Percentiles rank a stretch among this genome's conserved stretches.
Evolutionary conservation across 768 basidiomycete species (phyloP).

Genomic region (Guyanaporus albipodus): DNA sequence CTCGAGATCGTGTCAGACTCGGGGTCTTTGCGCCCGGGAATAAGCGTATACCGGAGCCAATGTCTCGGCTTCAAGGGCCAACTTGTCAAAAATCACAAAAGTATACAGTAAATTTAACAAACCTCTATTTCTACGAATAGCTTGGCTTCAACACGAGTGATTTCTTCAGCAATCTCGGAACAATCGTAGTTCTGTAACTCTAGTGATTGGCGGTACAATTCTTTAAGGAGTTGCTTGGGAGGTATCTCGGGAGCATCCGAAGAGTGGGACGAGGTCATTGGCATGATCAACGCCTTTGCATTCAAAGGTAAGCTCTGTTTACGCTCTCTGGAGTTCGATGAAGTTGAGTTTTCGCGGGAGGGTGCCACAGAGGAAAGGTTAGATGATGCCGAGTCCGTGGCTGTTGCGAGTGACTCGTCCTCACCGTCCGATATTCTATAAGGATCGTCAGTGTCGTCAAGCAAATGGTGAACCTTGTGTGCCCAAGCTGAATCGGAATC

Average conservation of each 20-base stretch:
- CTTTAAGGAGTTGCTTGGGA: constrained; percentile 58
- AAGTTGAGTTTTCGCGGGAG: constrained; percentile 22
- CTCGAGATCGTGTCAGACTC: constrained; percentile 66
- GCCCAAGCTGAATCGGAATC: constrained; percentile 76
- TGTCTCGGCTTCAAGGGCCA: constrained; percentile 66
- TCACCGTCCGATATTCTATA: constrained; percentile 56
- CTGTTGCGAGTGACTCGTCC: constrained; percentile 32
- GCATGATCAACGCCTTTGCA: constrained; percentile 41
- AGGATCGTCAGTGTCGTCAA: constrained; percentile 61
- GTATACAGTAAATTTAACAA: not conserved
- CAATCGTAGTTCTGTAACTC: constrained; percentile 56
- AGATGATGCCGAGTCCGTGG: constrained; percentile 31
- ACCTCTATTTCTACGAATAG: constrained; percentile 74
- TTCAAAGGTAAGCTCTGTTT: constrained; percentile 65
- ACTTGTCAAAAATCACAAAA: not conserved
- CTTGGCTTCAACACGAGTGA: constrained; percentile 68
- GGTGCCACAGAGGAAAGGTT: constrained; percentile 20
- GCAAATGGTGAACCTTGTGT: constrained; percentile 54
- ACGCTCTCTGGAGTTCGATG: constrained; percentile 47
- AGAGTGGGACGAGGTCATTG: constrained; percentile 25
- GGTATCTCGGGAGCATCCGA: constrained; percentile 38
- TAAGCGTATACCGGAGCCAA: constrained; percentile 78
- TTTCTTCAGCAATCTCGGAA: constrained; percentile 76
- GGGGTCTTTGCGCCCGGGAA: constrained; percentile 59
- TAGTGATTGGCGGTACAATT: constrained; percentile 54